Percentiles rank a stretch among this genome's conserved stretches.
Conservation (phyloP, 257 asterid species). For the Thymus quinquecostatus region DNA sequence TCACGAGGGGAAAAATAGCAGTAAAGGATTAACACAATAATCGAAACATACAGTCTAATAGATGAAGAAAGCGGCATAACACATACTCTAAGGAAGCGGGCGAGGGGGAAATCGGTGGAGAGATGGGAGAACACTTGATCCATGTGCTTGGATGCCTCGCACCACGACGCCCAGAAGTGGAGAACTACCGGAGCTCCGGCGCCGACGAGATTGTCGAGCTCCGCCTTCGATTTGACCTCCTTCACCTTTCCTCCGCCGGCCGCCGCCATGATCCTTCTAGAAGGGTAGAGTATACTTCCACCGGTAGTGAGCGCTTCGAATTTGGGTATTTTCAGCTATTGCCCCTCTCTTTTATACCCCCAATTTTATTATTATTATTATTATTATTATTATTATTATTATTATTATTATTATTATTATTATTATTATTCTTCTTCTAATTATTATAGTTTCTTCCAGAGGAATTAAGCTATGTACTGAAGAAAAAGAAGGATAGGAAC, state of each 20-base stretch:
- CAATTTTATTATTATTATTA: not conserved
- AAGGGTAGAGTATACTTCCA: slow-evolving; percentile 12
- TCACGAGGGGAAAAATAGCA: not conserved
- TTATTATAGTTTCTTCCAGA: too few species aligned
- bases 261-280: slow-evolving; percentile 44
- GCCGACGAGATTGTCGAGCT: slow-evolving; percentile 53
- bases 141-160: slow-evolving; percentile 99
- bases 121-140: slow-evolving; percentile 96
- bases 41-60: not conserved
- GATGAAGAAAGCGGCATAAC: not conserved
- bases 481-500: not conserved
- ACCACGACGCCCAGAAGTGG: slow-evolving; percentile 99
- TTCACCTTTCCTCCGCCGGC: slow-evolving; percentile 72
- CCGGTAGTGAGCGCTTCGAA: slow-evolving; percentile 16
- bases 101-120: slow-evolving; percentile 92
- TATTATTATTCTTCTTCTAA: too few species aligned
- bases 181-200: slow-evolving; percentile 58
- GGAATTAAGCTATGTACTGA: not conserved
- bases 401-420: too few species aligned
- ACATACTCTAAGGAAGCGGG: slow-evolving; percentile 77
- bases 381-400: not conserved
- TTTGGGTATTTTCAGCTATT: not conserved
- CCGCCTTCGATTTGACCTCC: slow-evolving; percentile 81
- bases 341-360: slow-evolving; percentile 2
- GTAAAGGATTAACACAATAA: not conserved